Percentiles rank a stretch among this genome's conserved stretches.
These are phyloP conservation scores for Phylloboletellus chloephorus DNA, from an alignment of 1,284 basidiomycete genomes.

Conservation along the genomic window DNA sequence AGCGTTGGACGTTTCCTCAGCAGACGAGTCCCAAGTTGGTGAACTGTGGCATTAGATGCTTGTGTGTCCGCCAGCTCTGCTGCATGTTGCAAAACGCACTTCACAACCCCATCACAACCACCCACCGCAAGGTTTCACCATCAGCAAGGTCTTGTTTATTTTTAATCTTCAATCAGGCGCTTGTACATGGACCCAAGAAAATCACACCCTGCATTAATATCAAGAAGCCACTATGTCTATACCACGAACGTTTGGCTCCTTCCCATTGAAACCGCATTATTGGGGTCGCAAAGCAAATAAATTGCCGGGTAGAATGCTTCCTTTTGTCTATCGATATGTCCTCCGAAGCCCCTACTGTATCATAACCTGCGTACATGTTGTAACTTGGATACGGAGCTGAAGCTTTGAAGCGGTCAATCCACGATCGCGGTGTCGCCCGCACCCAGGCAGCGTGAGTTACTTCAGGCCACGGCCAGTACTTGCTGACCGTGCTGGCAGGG, in stretches of 20 bases:
- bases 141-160: conserved; percentile 29
- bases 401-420: too few relatives aligned
- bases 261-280: conserved; percentile 5
- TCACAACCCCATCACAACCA: neutral
- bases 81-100: conserved; percentile 3
- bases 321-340: conserved; percentile 21
- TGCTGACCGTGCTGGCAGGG: neutral
- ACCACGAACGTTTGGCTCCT: conserved; percentile 18
- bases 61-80: neutral
- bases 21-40: conserved; percentile 46
- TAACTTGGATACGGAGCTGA: conserved; percentile 1
- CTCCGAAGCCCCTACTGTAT: conserved; percentile 11
- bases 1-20: conserved; percentile 36
- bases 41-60: conserved; percentile 56
- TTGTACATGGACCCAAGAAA: conserved; percentile 22
- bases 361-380: conserved; percentile 10
- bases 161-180: conserved; percentile 16
- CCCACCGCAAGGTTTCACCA: conserved; percentile 4
- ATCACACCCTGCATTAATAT: conserved; percentile 25
- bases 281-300: conserved; percentile 12
- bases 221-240: conserved; percentile 22
- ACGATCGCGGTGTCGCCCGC: too few relatives aligned
- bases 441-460: neutral
- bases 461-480: neutral
- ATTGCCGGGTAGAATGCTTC: conserved; percentile 18